Evolutionary conservation across 2,329 filamentous ascomycete genomes (phyloP).

Genomic region (Talaromyces islandicus): DNA sequence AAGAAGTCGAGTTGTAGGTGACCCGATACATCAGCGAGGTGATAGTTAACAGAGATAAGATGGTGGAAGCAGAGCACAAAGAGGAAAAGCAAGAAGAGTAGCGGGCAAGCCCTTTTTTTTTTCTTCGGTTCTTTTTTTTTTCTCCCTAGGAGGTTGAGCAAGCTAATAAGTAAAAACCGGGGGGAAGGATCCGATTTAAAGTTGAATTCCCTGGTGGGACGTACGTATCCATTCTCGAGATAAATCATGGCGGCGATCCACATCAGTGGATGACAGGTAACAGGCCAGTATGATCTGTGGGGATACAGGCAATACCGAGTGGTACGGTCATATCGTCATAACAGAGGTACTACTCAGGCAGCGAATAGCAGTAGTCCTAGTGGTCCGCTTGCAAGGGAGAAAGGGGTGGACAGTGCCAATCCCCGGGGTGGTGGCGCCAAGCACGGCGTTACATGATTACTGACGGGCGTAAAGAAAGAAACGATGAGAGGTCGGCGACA

Average conservation of each 20-base stretch:
- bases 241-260: not conserved
- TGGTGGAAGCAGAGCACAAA: not conserved
- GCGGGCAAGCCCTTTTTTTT: not conserved
- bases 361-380: not conserved
- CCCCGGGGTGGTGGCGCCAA: not conserved
- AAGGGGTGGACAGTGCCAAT: not conserved
- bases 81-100: not conserved
- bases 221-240: not conserved
- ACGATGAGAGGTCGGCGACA: not conserved
- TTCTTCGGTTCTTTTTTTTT: not conserved
- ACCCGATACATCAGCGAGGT: not conserved
- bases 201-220: not conserved
- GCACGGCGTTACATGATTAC: not conserved
- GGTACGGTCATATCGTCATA: not conserved
- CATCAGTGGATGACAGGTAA: constrained; percentile 8
- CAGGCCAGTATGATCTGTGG: constrained; percentile 1
- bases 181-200: not conserved
- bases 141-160: not conserved
- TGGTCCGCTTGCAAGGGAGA: not conserved
- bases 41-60: not conserved
- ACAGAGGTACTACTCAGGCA: not conserved
- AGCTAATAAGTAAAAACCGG: not conserved
- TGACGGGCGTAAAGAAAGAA: not conserved
- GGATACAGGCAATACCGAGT: not conserved
- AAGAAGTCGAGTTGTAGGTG: not conserved